These are phyloP conservation scores for Fusarium circinatum DNA, from an alignment of 2,329 filamentous ascomycete species.

Conservation along the genomic window DNA sequence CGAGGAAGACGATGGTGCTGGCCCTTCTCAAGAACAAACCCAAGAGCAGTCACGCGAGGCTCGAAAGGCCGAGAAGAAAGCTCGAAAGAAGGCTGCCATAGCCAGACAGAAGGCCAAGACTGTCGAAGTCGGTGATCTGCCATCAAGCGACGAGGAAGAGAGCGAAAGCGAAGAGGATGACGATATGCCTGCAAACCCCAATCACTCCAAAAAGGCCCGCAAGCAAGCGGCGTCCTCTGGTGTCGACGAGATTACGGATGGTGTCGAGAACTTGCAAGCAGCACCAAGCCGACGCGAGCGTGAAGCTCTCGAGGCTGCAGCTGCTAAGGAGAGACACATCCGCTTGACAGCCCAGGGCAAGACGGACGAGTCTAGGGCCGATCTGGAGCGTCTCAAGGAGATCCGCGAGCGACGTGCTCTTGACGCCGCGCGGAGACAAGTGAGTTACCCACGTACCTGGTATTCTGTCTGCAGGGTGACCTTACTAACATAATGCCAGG, in stretches of 20 bases:
- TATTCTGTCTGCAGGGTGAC: no score
- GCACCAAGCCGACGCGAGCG: constrained; percentile 65
- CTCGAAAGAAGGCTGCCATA: constrained; percentile 89
- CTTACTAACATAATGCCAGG: constrained; percentile 52
- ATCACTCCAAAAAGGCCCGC: constrained; percentile 82
- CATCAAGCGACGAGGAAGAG: constrained; percentile 76
- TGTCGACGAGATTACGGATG: constrained; percentile 64
- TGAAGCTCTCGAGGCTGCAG: constrained; percentile 85
- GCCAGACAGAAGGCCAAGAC: constrained; percentile 76
- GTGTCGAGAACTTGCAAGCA: constrained; percentile 63
- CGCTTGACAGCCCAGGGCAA: constrained; percentile 94
- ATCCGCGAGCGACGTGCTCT: constrained; percentile 88
- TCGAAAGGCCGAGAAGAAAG: constrained; percentile 87
- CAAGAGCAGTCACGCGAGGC: constrained; percentile 78
- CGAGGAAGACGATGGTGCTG: constrained; percentile 60
- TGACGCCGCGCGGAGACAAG: constrained; percentile 84
- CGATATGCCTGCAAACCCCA: constrained; percentile 87
- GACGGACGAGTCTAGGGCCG: constrained; percentile 93
- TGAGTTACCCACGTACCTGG: constrained; percentile 47
- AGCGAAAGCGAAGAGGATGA: constrained; percentile 67
- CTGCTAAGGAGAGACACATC: constrained; percentile 89
- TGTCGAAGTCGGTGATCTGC: constrained; percentile 87
- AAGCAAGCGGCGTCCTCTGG: constrained; percentile 60
- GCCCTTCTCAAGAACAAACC: constrained; percentile 53
- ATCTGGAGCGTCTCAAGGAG: constrained; percentile 82